Percentiles rank a stretch among this genome's conserved stretches.
Evolutionary conservation across 2,329 filamentous ascomycete genomes (phyloP).

Genomic region (Zasmidium angulare): DNA sequence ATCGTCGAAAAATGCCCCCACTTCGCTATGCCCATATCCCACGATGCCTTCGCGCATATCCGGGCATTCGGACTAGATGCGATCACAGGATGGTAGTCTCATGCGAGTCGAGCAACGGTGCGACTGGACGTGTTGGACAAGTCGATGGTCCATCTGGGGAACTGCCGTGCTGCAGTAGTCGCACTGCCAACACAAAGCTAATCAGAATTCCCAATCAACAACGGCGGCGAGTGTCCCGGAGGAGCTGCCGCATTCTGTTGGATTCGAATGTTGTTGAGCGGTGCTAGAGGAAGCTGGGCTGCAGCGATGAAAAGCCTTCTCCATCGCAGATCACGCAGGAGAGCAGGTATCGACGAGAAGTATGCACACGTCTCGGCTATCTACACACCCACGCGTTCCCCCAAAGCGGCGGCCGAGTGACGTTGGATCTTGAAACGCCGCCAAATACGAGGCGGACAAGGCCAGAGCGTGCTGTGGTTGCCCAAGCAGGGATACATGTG

Average conservation of each 20-base stretch:
- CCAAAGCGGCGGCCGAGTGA: neutral
- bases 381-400: neutral
- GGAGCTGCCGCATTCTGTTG: neutral
- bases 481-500: neutral
- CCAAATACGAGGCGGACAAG: neutral
- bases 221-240: neutral
- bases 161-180: neutral
- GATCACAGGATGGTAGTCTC: neutral
- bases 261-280: neutral
- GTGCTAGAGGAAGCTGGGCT: neutral
- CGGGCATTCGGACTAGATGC: neutral
- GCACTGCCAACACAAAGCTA: neutral
- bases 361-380: neutral
- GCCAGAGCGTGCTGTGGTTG: neutral
- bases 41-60: neutral
- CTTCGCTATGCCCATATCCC: neutral
- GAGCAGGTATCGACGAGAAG: neutral
- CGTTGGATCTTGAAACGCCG: slow-evolving; percentile 1
- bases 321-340: neutral
- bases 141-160: neutral
- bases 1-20: neutral
- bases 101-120: neutral
- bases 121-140: neutral
- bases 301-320: neutral
- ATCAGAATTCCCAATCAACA: neutral